Evolutionary conservation across 768 basidiomycete genomes (phyloP), one percentile per base, ranked within the genome.

Genomic region (Panaeolus cyanescens): DNA sequence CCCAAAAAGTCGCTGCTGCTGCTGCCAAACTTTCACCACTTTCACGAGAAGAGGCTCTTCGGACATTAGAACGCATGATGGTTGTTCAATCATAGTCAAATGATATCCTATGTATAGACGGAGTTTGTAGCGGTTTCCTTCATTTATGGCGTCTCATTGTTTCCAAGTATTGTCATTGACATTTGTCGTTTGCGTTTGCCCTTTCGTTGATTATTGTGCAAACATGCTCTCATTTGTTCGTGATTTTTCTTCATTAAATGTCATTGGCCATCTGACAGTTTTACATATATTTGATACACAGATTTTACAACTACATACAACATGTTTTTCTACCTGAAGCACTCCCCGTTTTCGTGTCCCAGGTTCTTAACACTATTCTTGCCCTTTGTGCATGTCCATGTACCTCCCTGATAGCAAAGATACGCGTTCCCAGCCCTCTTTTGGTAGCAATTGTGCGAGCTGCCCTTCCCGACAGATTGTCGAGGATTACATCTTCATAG

Each of bases 21-120:
- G 33, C 22, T 28, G 12, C 53, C 56, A 22, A 17, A 28, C 61
- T 12, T 57, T 22, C 60, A 39, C 32, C 58, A 4, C 32, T 78
- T 37, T 74, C 78, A 1, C 76, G 69, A 64, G 79, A 80, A 28
- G 78, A 79, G 1, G 73, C 73, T 2, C 64, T 84, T 55, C 72
- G 72, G 63, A 75, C 75, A 10, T 67, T 84, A 45, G 79, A 82
- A 56, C 69, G 75, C 10, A 77, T 83, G 70, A 78, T 80, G 68
- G 54, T 62, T 5, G 55, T 61, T 13, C 62, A 65, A 28, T 55
- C 31, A 7, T 50, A 57, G 25, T 28, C 17, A 13, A n/a, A n/a
- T n/a, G n/a, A n/a, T n/a, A n/a, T n/a, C n/a, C n/a, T n/a, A n/a
- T n/a, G n/a, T n/a, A n/a, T n/a, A n/a, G n/a, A n/a, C n/a, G n/a